Evolutionary conservation across 805 yeast species (phyloP), one percentile per base, ranked within the genome.

Genomic region (Candida sonorensis): DNA sequence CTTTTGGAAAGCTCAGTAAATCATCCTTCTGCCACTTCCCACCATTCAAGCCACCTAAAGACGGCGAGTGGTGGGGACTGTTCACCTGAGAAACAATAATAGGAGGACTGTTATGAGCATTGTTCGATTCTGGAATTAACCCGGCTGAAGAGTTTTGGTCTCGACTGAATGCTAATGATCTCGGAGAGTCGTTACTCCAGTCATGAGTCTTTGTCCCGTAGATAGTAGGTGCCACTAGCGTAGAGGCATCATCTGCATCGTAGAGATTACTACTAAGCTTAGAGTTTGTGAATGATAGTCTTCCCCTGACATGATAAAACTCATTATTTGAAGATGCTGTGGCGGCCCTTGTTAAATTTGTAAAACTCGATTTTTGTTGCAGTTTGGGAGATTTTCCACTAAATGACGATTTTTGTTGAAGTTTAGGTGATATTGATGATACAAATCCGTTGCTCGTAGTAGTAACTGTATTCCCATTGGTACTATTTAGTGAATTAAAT

Each of bases 181-280:
- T 25, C 2, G 51, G 48, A 12, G 43, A 34, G 26, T 44, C 45
- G 25, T 40, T 33, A 24, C 42, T 37, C 61, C 61, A 56, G 29
- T 49, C 42, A 38, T 56, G 59, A 1, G 51, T 43, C 28, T 45
- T 47, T 3, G 57, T 55, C 2, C 61, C 61, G 30, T 41, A 42
- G 2, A 56, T 56, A 0, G 61, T 55, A 4, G 53, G 45, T 6
- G 45, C n/a, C n/a, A n/a, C n/a, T n/a, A n/a, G n/a, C n/a, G n/a
- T n/a, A n/a, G n/a, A n/a, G n/a, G n/a, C n/a, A n/a, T n/a, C n/a
- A n/a, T n/a, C n/a, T n/a, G n/a, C n/a, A n/a, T n/a, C n/a, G n/a
- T n/a, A n/a, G n/a, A n/a, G n/a, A n/a, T n/a, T n/a, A n/a, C n/a
- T n/a, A n/a, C n/a, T n/a, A n/a, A n/a, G n/a, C n/a, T n/a, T n/a